Base-by-base conservation (phyloP, 2,329 filamentous ascomycete species). In the Ceratocystis destructans region DNA sequence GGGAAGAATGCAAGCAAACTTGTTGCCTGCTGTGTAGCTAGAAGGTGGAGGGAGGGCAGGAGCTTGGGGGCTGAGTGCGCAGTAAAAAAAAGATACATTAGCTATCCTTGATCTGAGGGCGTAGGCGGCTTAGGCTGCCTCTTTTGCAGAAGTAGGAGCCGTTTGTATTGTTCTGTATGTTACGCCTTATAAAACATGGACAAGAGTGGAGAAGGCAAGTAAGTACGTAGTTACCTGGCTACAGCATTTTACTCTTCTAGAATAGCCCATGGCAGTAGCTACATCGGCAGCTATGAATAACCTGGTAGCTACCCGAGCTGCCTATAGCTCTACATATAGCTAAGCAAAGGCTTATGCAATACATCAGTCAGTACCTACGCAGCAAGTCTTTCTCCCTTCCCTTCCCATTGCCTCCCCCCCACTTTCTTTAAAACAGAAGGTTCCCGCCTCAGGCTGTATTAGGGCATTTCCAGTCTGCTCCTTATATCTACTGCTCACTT, bases 341-440 rank as follows among this genome's bases (percentile, higher is more conserved):
- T 65, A 61, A 48, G 57, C 25, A 10, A 61, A 50, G 25, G 59
- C 48, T 53, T 53, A 53, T 53, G 48, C 20, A 28, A 15, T 28
- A 53, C 48, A 53, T 41, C 37, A 41, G 10, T 15, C 37, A 41
- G 10, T 41, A 41, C 10, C 37, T 44, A 66, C 20, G 45, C 45
- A 17, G 28, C 44, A 48, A 28, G 62, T 28, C 33, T 63, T 50
- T 22, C 37, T 25, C 62, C 31, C 50, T 62, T 62, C 22, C 45
- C 25, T 62, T 61, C 45, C 46, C 50, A 62, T 57, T 33, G 28
- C 15, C 59, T 28, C 44, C 28, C 46, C 48, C 31, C 17, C 46
- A 41, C 61, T 25, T 41, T 62, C 33, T 44, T 62, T 62, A 66
- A 62, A 66, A 46, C 44, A 48, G 22, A 45, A 61, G 10, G 31